Evolutionary conservation across 768 basidiomycete genomes (phyloP).

Genomic region (Punctularia strigosozonata): DNA sequence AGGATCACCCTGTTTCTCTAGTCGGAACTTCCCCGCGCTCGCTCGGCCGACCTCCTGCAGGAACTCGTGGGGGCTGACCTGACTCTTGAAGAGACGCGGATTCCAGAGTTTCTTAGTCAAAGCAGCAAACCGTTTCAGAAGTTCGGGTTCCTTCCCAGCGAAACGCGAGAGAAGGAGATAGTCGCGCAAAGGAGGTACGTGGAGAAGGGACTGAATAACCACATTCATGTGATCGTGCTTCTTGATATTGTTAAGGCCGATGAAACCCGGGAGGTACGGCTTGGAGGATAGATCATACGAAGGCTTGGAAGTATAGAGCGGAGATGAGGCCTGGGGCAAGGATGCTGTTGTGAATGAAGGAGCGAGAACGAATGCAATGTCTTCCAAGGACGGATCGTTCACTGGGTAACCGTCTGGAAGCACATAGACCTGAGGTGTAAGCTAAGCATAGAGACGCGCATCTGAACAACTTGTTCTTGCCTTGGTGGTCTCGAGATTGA

Average conservation of each 20-base stretch:
- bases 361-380: slow-evolving; percentile 82
- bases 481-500: slow-evolving; percentile 90
- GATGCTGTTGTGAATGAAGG: slow-evolving; percentile 70
- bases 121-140: slow-evolving; percentile 76
- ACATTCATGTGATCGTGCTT: slow-evolving; percentile 97
- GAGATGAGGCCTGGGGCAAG: slow-evolving; percentile 42
- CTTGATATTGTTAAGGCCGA: slow-evolving; percentile 97
- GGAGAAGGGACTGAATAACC: slow-evolving; percentile 85
- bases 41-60: slow-evolving; percentile 91
- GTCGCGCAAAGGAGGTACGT: slow-evolving; percentile 83
- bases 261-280: slow-evolving; percentile 84
- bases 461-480: slow-evolving; percentile 27
- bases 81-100: slow-evolving; percentile 90
- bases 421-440: slow-evolving; percentile 71
- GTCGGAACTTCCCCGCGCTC: slow-evolving; percentile 81
- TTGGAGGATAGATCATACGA: slow-evolving; percentile 79
- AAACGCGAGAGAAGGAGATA: slow-evolving; percentile 72
- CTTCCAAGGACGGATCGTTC: slow-evolving; percentile 91
- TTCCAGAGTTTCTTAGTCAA: slow-evolving; percentile 96
- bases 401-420: slow-evolving; percentile 96
- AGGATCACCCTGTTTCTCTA: slow-evolving; percentile 93
- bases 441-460: slow-evolving; percentile 10
- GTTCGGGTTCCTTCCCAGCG: slow-evolving; percentile 68
- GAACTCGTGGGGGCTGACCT: slow-evolving; percentile 98
- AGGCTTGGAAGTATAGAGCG: slow-evolving; percentile 50